phyloP scores from a whole-genome alignment of 805 yeast genomes.

The Candida ficus region DNA sequence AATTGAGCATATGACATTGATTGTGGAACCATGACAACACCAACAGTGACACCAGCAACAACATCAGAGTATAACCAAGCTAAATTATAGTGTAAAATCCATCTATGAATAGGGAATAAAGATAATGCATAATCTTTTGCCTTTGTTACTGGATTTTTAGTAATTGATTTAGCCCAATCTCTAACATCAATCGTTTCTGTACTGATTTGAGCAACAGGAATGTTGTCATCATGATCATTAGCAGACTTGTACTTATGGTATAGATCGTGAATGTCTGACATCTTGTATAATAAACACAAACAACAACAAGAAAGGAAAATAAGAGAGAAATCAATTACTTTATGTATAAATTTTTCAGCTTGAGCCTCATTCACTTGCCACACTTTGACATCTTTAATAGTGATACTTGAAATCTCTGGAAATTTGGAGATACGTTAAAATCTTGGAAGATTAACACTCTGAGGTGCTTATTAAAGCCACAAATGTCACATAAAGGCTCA shows the following conservation, averaged over 20 bases:
- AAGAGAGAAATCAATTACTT: not conserved
- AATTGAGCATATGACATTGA: constrained; percentile 91
- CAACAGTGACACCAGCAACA: constrained; percentile 91
- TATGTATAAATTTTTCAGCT: not conserved
- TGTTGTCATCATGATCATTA: constrained; percentile 3
- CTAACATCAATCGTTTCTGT: constrained; percentile 2
- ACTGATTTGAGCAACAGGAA: constrained; percentile 6
- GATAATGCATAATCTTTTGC: constrained; percentile 49
- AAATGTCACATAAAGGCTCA: no score
- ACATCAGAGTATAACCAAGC: constrained; percentile 79
- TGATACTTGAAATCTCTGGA: no score
- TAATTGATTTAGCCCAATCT: constrained; percentile 10
- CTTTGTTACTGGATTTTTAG: constrained; percentile 18
- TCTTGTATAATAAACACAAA: not conserved
- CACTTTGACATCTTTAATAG: constrained; percentile 16
- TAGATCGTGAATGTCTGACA: constrained; percentile 8
- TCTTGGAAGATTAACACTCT: no score
- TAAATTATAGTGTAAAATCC: constrained; percentile 81
- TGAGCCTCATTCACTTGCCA: constrained; percentile 12
- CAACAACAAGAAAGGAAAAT: not conserved
- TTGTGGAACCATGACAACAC: constrained; percentile 90
- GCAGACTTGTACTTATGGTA: constrained; percentile 4
- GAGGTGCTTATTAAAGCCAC: no score
- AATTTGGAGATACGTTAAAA: no score
- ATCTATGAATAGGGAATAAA: constrained; percentile 72